phyloP scores from a whole-genome alignment of 1,139 yeast species.

The Candida mesenterica region DNA sequence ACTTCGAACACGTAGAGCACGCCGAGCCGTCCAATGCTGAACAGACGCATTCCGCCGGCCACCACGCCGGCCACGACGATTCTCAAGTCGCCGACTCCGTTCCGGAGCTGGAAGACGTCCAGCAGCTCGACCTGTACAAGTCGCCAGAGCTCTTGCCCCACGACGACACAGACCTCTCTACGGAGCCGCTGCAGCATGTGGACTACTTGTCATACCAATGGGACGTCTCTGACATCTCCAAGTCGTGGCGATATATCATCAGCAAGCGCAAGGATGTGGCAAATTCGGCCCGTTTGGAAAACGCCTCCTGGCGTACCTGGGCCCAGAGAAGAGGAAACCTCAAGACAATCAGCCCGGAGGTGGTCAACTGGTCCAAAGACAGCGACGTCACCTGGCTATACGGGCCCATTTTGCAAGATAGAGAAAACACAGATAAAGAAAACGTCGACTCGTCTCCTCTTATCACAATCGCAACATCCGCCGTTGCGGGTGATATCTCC shows the following conservation, averaged over 20 bases:
- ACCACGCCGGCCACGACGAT: not conserved
- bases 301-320: constrained; percentile 88
- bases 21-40: too few species aligned
- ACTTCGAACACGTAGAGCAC: too few species aligned
- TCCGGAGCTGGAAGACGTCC: not conserved
- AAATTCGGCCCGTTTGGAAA: constrained; percentile 65
- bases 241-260: constrained; percentile 93
- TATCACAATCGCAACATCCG: constrained; percentile 37
- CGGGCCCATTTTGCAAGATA: constrained; percentile 66
- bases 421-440: constrained; percentile 27
- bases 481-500: constrained; percentile 49
- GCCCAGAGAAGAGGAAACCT: constrained; percentile 69
- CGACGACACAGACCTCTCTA: constrained; percentile 80
- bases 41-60: too few species aligned
- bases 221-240: constrained; percentile 91
- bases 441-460: constrained; percentile 9
- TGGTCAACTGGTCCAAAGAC: constrained; percentile 77
- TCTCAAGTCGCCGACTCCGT: not conserved
- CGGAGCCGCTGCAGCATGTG: constrained; percentile 85
- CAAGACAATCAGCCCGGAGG: constrained; percentile 69
- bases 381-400: constrained; percentile 81
- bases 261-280: constrained; percentile 75
- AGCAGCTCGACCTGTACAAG: not conserved
- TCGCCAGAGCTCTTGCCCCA: constrained; percentile 55
- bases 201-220: constrained; percentile 94